Conservation (phyloP, 345 rosid genomes). For the Laguncularia racemosa region DNA sequence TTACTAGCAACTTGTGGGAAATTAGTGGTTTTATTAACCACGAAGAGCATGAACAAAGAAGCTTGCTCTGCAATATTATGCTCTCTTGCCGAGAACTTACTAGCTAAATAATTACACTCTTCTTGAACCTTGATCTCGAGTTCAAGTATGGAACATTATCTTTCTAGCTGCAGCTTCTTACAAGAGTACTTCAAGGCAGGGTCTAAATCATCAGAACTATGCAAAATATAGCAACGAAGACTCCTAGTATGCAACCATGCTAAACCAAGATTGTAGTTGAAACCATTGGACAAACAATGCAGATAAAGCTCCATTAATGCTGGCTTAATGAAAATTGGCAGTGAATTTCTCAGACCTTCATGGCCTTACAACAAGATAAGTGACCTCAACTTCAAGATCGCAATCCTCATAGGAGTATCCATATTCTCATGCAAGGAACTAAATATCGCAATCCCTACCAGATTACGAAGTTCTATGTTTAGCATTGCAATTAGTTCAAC, state of each 20-base stretch:
- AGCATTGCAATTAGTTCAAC: too few species aligned
- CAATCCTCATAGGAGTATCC: conserved; percentile 4
- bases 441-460: conserved; percentile 18
- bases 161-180: conserved; percentile 48
- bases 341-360: conserved; percentile 39
- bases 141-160: conserved; percentile 46
- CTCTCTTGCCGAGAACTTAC: conserved; percentile 40
- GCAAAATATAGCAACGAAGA: conserved; percentile 67
- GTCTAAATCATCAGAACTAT: conserved; percentile 58
- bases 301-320: conserved; percentile 51
- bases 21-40: conserved; percentile 31
- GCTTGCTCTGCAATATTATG: conserved; percentile 51
- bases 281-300: conserved; percentile 40
- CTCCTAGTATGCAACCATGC: conserved; percentile 74
- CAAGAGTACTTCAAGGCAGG: conserved; percentile 67
- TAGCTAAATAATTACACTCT: conserved; percentile 71
- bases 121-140: conserved; percentile 75
- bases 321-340: conserved; percentile 40
- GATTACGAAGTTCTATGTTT: too few species aligned
- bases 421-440: conserved; percentile 25
- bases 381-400: conserved; percentile 21
- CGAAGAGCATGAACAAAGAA: conserved; percentile 30
- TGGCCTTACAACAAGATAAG: conserved; percentile 57
- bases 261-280: conserved; percentile 43
- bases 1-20: conserved; percentile 38